These are phyloP conservation scores for Aspergillus pseudoviridinutans DNA, from an alignment of 2,329 filamentous ascomycete genomes.

Conservation along the genomic window DNA sequence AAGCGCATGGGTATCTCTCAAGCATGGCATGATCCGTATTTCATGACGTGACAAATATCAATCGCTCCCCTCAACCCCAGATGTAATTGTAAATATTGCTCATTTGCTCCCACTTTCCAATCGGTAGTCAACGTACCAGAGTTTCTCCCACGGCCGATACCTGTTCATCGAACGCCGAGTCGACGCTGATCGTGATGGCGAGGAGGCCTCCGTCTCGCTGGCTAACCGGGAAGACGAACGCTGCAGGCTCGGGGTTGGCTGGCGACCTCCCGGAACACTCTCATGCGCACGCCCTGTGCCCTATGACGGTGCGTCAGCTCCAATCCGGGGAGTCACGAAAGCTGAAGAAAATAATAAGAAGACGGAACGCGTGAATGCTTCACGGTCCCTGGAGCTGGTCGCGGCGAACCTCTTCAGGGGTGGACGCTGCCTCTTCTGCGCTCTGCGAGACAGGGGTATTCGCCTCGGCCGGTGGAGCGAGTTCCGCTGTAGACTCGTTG, in stretches of 20 bases:
- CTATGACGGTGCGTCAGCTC: constrained; percentile 22
- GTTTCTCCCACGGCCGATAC: constrained; percentile 39
- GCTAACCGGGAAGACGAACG: constrained; percentile 12
- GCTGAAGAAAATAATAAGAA: background rate
- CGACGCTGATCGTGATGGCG: constrained; percentile 25
- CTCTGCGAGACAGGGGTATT: constrained; percentile 26
- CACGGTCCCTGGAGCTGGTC: constrained; percentile 43
- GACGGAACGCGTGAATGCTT: constrained; percentile 17
- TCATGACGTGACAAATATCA: constrained; percentile 3
- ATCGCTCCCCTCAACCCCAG: constrained; percentile 1
- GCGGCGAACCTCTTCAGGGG: constrained; percentile 48
- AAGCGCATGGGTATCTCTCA: constrained; percentile 18
- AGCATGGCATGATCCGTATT: constrained; percentile 4
- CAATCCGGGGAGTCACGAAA: constrained; percentile 5
- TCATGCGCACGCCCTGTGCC: constrained; percentile 12
- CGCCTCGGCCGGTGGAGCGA: constrained; percentile 32
- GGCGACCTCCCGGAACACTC: background rate
- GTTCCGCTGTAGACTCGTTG: constrained; percentile 34
- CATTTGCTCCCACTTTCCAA: constrained; percentile 24
- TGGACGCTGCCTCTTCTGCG: constrained; percentile 36
- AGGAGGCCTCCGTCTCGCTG: constrained; percentile 11
- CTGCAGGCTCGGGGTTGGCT: background rate
- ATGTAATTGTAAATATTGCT: constrained; percentile 1
- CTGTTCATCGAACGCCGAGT: constrained; percentile 18
- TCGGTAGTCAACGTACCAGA: constrained; percentile 43